Evolutionary conservation across 139 green algal genomes (phyloP).

Genomic region (Picochlorum sp.): DNA sequence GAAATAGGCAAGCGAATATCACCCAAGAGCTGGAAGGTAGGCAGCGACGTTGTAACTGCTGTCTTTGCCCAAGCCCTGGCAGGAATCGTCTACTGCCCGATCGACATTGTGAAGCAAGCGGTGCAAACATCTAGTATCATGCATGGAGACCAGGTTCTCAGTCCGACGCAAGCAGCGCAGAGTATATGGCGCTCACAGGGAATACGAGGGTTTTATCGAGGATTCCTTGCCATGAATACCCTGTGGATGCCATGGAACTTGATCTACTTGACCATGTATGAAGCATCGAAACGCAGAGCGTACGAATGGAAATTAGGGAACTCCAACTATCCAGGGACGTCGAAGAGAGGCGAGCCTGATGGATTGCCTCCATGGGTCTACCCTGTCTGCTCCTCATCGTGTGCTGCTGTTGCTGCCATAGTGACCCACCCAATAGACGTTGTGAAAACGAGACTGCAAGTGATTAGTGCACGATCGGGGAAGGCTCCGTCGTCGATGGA

Average conservation of each 20-base stretch:
- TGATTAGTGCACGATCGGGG: slow-evolving; percentile 23
- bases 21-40: slow-evolving; percentile 27
- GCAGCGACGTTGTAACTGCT: slow-evolving; percentile 53
- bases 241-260: slow-evolving; percentile 77
- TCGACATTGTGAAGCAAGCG: slow-evolving; percentile 87
- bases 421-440: slow-evolving; percentile 71
- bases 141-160: background rate
- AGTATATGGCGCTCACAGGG: slow-evolving; percentile 19
- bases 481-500: background rate
- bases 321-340: too few species aligned
- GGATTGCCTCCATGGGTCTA: slow-evolving; percentile 31
- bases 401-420: slow-evolving; percentile 43
- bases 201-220: slow-evolving; percentile 13
- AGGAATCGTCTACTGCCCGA: slow-evolving; percentile 76
- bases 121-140: slow-evolving; percentile 50
- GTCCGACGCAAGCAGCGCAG: slow-evolving; percentile 5
- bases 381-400: slow-evolving; percentile 26
- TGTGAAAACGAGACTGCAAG: slow-evolving; percentile 76
- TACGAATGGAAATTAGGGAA: slow-evolving; percentile 7
- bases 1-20: slow-evolving; percentile 41
- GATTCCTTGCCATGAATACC: slow-evolving; percentile 58
- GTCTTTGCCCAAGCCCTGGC: slow-evolving; percentile 55
- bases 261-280: slow-evolving; percentile 66
- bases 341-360: too few species aligned
- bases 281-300: slow-evolving; percentile 37